Percentiles rank a stretch among this genome's conserved stretches.
These are phyloP conservation scores for Pilaira anomala DNA, from an alignment of 192 early-diverging fungal genomes.

Conservation along the genomic window DNA sequence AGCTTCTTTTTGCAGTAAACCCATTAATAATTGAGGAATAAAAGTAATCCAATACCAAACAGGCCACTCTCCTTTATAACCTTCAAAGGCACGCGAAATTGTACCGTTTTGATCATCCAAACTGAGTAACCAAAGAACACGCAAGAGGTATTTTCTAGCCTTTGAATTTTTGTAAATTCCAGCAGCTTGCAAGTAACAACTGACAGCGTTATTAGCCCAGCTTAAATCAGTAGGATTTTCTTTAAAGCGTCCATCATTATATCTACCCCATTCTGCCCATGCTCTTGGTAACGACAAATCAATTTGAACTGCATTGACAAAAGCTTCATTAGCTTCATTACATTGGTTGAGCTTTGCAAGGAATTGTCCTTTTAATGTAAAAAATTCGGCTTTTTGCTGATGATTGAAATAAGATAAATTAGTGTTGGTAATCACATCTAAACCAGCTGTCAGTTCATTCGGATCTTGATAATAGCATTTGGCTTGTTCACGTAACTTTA, in stretches of 20 bases:
- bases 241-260: conserved; percentile 90
- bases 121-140: conserved; percentile 92
- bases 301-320: conserved; percentile 86
- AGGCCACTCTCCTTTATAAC: conserved; percentile 87
- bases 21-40: conserved; percentile 89
- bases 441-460: conserved; percentile 81
- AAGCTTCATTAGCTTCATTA: conserved; percentile 86
- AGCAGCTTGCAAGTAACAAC: conserved; percentile 93
- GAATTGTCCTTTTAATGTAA: conserved; percentile 94
- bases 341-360: conserved; percentile 80
- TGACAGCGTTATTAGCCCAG: conserved; percentile 85
- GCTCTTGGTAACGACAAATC: conserved; percentile 88
- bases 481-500: conserved; percentile 95
- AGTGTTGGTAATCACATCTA: conserved; percentile 99
- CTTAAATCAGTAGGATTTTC: conserved; percentile 78
- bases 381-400: conserved; percentile 96
- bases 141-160: conserved; percentile 85
- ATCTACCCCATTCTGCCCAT: conserved; percentile 96
- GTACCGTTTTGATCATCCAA: conserved; percentile 77
- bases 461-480: conserved; percentile 95
- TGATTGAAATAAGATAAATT: conserved; percentile 93
- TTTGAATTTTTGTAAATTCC: conserved; percentile 83
- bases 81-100: conserved; percentile 79
- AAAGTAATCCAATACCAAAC: conserved; percentile 99
- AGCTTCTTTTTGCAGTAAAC: conserved; percentile 78